phyloP scores from a whole-genome alignment of 1,284 basidiomycete species.

The Fomitiporia mediterranea region DNA sequence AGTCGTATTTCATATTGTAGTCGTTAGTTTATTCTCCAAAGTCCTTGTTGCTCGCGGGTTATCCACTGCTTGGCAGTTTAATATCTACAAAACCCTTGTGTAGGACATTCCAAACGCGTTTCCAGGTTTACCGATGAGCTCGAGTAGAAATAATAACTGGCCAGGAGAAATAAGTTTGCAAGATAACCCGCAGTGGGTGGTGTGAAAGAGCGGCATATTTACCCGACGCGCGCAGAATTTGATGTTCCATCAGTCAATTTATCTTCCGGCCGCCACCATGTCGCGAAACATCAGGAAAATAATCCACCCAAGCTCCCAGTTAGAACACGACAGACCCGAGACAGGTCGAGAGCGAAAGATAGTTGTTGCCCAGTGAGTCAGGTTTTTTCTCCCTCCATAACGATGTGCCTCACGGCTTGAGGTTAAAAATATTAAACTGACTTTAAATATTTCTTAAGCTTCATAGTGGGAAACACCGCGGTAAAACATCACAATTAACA shows the following conservation, averaged over 20 bases:
- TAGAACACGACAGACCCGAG: background rate
- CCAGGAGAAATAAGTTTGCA: background rate
- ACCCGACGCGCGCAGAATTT: no score
- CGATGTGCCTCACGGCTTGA: background rate
- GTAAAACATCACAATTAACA: constrained; percentile 1
- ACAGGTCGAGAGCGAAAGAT: constrained; percentile 7
- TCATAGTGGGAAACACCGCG: constrained; percentile 63
- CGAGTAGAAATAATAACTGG: background rate
- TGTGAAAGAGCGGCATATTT: no score
- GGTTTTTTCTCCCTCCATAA: background rate
- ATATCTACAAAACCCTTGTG: no score
- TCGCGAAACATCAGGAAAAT: background rate
- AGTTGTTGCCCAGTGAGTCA: constrained; percentile 18
- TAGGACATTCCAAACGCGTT: no score
- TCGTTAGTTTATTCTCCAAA: background rate
- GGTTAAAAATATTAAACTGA: background rate
- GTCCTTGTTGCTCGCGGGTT: background rate
- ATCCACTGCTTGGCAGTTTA: no score
- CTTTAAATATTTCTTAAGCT: background rate
- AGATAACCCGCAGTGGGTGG: no score
- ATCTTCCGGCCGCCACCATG: background rate
- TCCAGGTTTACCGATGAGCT: no score
- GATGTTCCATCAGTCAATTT: background rate
- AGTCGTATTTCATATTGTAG: background rate
- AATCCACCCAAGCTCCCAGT: background rate